These are phyloP conservation scores for Vararia minispora DNA, from an alignment of 768 basidiomycete species.

Conservation along the genomic window DNA sequence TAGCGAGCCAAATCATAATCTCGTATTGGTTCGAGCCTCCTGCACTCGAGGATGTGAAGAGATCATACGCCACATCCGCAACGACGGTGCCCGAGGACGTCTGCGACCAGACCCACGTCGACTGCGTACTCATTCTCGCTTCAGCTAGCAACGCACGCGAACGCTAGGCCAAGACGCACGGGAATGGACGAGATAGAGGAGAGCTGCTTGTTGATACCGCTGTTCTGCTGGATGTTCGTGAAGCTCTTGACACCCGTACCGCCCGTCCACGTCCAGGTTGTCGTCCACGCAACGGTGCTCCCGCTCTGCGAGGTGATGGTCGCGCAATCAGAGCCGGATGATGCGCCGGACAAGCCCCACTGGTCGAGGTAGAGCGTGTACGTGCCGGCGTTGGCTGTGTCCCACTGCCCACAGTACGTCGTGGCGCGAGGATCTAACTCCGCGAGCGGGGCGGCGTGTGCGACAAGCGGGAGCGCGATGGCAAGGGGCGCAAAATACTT, in stretches of 20 bases:
- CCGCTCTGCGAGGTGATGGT: constrained; percentile 31
- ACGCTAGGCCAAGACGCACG: constrained; percentile 24
- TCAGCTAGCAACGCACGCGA: background rate
- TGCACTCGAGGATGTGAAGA: constrained; percentile 45
- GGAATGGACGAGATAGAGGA: constrained; percentile 43
- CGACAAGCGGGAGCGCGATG: no score
- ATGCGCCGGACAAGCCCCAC: constrained; percentile 28
- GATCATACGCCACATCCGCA: constrained; percentile 48
- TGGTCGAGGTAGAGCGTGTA: constrained; percentile 44
- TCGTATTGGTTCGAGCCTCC: constrained; percentile 35
- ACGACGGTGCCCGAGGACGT: constrained; percentile 28
- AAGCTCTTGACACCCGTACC: constrained; percentile 48
- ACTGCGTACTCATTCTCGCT: constrained; percentile 19
- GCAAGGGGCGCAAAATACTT: no score
- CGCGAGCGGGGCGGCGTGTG: no score
- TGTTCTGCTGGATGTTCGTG: constrained; percentile 42
- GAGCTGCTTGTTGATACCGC: constrained; percentile 40
- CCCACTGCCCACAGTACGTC: constrained; percentile 38
- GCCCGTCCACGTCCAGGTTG: constrained; percentile 42
- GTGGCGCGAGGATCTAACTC: no score
- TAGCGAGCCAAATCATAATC: constrained; percentile 61
- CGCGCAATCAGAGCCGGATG: constrained; percentile 42
- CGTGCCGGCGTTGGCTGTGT: constrained; percentile 28
- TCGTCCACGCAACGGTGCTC: constrained; percentile 37
- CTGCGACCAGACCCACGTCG: constrained; percentile 49